Evolutionary conservation across 139 green algal species (phyloP), one percentile per base, ranked within the genome.

Genomic region (Nannochloris sp.): DNA sequence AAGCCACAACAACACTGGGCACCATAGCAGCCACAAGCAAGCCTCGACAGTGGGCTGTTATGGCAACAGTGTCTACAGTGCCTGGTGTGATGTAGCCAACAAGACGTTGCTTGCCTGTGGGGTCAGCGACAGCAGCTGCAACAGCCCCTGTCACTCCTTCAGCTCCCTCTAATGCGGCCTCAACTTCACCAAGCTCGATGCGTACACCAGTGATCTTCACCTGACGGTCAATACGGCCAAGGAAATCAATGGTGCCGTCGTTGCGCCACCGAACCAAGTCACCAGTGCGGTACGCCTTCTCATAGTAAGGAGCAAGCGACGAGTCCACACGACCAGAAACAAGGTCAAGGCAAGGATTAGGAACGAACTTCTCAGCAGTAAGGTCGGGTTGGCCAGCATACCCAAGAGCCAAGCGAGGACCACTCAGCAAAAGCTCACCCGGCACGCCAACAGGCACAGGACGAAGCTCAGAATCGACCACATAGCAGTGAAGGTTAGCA

Each of bases 161-260:
- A 35, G 44, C 46, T 32, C n/a, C 54, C 4, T 29, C 42, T 53
- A 80, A 36, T n/a, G 51, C 62, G 6, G 68, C 39, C 48, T 87
- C 81, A n/a, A 85, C 54, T 68, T 87, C 81, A 12, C 68, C 68
- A 60, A 87, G 54, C 66, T 87, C 81, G 35, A 87, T 81, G n/a
- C 77, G 55, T 42, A 84, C 68, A 14, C 81, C 81, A 33, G 71
- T 69, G 27, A 87, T 64, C 68, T 87, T 85, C 37, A 87, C 68
- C 72, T 83, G 71, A 29, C 37, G 24, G 56, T 78, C 80, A 14
- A 81, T 65, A 32, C 80, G 64, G 9, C 81, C 81, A 36, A 81
- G 44, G 56, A 75, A 79, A 2, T 76, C 65, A 10, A 87, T 35
- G 13, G 57, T 23, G 8, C 78, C 78, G 42, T 70, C 47, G 1